Conservation (phyloP, 495 filamentous ascomycete genomes). For the Aspergillus steynii region DNA sequence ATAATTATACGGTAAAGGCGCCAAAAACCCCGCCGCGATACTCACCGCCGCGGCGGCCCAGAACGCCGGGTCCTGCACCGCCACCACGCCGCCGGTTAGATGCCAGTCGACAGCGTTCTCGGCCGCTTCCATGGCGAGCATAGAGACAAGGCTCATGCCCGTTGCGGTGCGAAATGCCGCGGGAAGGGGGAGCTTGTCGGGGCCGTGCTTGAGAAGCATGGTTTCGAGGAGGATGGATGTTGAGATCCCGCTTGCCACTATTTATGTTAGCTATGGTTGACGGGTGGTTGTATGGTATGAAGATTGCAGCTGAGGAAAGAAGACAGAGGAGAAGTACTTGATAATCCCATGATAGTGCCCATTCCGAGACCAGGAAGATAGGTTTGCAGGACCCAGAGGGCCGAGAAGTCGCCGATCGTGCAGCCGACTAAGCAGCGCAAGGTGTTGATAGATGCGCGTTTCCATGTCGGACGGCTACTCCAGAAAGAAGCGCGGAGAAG, state of each 20-base stretch:
- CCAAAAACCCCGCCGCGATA: constrained; percentile 42
- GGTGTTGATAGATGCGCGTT: constrained; percentile 40
- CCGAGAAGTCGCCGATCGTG: constrained; percentile 42
- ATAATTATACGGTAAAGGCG: constrained; percentile 52
- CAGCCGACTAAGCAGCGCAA: constrained; percentile 42
- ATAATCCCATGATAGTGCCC: constrained; percentile 30
- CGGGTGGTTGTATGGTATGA: too few relatives aligned
- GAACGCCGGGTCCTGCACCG: background rate
- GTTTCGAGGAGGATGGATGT: constrained; percentile 48
- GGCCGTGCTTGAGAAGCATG: constrained; percentile 37
- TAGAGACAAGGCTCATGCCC: constrained; percentile 52
- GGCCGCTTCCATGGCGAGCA: constrained; percentile 49
- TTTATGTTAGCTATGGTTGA: constrained; percentile 1
- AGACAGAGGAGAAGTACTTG: background rate
- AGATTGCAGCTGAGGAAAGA: background rate
- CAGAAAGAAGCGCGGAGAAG: constrained; percentile 20
- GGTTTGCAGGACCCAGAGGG: constrained; percentile 33
- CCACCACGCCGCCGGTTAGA: constrained; percentile 45
- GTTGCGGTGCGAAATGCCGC: constrained; percentile 41
- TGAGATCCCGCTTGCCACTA: constrained; percentile 45
- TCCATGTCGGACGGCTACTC: constrained; percentile 32
- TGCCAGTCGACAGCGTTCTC: constrained; percentile 50
- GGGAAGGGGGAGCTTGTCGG: constrained; percentile 40
- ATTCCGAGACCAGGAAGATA: constrained; percentile 36
- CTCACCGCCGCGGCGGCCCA: constrained; percentile 35